A percentile compares a stretch with the other conserved stretches of the same genome.
Conservation (phyloP, 2,329 filamentous ascomycete species). For the Sclerotiophoma versabilis region DNA sequence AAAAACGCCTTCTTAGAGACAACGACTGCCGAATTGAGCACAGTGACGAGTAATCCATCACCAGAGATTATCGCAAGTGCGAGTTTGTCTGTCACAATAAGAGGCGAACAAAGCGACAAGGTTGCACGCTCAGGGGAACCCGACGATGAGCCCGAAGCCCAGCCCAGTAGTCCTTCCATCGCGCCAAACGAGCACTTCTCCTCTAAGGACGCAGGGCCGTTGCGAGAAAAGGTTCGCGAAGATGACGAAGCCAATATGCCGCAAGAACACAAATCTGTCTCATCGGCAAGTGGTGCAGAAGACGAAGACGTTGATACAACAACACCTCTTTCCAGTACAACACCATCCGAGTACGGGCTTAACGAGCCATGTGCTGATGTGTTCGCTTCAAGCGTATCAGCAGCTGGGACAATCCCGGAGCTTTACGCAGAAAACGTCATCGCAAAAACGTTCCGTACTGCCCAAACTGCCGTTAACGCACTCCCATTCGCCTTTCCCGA, state of each 20-base stretch:
- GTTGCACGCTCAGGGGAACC: not conserved
- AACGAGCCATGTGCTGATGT: not conserved
- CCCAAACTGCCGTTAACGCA: conserved; percentile 17
- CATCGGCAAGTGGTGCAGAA: conserved; percentile 5
- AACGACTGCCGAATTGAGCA: not conserved
- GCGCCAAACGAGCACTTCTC: no score
- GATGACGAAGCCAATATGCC: not conserved
- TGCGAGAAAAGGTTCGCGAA: not conserved
- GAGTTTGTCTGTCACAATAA: not conserved
- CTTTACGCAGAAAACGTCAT: conserved; percentile 28
- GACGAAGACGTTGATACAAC: conserved; percentile 2
- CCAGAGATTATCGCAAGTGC: not conserved
- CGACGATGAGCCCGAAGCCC: not conserved
- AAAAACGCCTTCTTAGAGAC: not conserved
- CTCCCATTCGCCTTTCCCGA: conserved; percentile 28
- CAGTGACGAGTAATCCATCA: not conserved
- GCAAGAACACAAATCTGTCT: conserved; percentile 1
- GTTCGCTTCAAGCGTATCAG: not conserved
- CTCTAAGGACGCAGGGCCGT: not conserved
- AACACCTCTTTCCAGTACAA: conserved; percentile 21
- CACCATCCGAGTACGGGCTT: conserved; percentile 17
- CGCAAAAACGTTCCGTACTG: conserved; percentile 27
- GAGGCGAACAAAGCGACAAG: not conserved
- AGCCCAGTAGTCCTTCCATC: not conserved
- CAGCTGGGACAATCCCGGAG: conserved; percentile 10